Percentiles rank a stretch among this genome's conserved stretches.
Evolutionary conservation across 768 basidiomycete species (phyloP).

Genomic region (Boletus edulis): DNA sequence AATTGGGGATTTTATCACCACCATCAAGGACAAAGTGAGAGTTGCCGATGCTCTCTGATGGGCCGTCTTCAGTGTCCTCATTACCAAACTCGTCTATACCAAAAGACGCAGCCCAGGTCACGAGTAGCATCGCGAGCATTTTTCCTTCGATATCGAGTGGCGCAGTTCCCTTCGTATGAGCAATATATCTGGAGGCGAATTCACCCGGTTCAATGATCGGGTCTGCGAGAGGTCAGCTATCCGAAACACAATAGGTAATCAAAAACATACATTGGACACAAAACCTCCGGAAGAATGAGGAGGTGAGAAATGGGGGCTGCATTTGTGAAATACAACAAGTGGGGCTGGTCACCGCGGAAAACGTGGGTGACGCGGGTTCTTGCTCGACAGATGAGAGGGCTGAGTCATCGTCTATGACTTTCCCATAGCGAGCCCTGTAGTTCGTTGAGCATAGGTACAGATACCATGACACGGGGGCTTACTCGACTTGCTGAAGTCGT

Average conservation of each 20-base stretch:
- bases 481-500: constrained; percentile 84
- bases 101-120: constrained; percentile 88
- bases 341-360: constrained; percentile 4
- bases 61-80: constrained; percentile 30
- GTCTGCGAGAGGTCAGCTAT: constrained; percentile 44
- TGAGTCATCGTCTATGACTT: constrained; percentile 46
- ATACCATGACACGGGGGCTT: constrained; percentile 31
- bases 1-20: constrained; percentile 32
- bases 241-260: not conserved
- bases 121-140: constrained; percentile 75
- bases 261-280: constrained; percentile 70
- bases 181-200: constrained; percentile 69
- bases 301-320: constrained; percentile 75
- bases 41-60: constrained; percentile 2
- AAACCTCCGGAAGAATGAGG: constrained; percentile 83
- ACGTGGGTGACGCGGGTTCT: constrained; percentile 15
- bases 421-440: constrained; percentile 74
- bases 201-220: constrained; percentile 83
- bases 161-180: constrained; percentile 60
- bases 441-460: constrained; percentile 1
- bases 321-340: constrained; percentile 67
- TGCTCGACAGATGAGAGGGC: constrained; percentile 18
- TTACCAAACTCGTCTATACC: constrained; percentile 80
- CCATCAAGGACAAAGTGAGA: constrained; percentile 16
- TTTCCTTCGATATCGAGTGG: constrained; percentile 70